phyloP scores from a whole-genome alignment of 306 rosid species.

The Dalbergia cochinchinensis region DNA sequence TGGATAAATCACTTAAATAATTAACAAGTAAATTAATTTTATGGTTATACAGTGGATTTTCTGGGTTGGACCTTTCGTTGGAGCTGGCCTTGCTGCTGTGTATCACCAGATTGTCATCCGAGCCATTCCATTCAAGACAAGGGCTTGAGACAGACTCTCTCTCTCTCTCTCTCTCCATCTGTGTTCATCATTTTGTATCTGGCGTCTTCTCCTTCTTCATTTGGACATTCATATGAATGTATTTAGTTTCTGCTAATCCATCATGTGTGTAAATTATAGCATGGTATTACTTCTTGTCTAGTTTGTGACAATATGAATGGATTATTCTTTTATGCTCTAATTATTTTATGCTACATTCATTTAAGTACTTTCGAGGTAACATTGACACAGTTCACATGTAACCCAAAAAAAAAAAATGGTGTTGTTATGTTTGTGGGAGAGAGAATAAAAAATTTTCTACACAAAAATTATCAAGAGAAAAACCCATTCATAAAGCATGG shows the following conservation, averaged over 20 bases:
- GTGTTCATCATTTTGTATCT: slow-evolving; percentile 9
- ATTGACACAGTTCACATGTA: too few relatives aligned
- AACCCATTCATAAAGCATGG: too few relatives aligned
- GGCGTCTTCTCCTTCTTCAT: neutral
- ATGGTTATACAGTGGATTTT: slow-evolving; percentile 77
- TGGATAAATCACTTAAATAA: neutral
- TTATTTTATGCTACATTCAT: neutral
- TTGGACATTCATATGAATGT: slow-evolving; percentile 31
- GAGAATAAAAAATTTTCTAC: too few relatives aligned
- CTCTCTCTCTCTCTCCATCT: too few relatives aligned
- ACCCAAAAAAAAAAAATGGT: too few relatives aligned
- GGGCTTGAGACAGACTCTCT: slow-evolving; percentile 42
- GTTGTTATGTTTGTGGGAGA: too few relatives aligned
- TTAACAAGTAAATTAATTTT: neutral
- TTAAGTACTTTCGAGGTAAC: too few relatives aligned
- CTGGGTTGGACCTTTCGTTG: slow-evolving; percentile 97
- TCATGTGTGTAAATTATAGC: slow-evolving; percentile 54
- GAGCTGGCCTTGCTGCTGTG: slow-evolving; percentile 91
- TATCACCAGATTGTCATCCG: slow-evolving; percentile 88
- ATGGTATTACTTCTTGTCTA: neutral
- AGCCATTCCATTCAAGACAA: slow-evolving; percentile 90
- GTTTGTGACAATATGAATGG: slow-evolving; percentile 24
- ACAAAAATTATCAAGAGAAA: too few relatives aligned
- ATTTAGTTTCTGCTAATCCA: slow-evolving; percentile 32
- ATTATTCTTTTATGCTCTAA: neutral